Percentiles rank a stretch among this genome's conserved stretches.
Conservation (phyloP, 1,139 yeast species). For the Yamadazyma aaseri region DNA sequence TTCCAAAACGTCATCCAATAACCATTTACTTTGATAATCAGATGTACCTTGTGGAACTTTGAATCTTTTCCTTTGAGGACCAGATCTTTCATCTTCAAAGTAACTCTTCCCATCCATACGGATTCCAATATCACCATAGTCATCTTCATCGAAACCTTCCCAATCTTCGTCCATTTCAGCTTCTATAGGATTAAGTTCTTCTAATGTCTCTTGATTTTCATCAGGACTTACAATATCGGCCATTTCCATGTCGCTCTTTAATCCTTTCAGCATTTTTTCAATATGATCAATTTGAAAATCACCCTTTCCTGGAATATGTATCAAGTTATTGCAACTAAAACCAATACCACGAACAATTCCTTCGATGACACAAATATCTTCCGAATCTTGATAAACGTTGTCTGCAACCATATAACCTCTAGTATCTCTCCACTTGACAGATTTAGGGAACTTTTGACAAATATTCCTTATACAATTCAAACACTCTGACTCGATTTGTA, state of each 20-base stretch:
- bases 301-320: constrained; percentile 88
- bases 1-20: constrained; percentile 56
- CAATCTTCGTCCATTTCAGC: constrained; percentile 50
- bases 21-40: constrained; percentile 93
- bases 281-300: constrained; percentile 78
- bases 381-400: constrained; percentile 31
- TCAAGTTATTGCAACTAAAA: constrained; percentile 69
- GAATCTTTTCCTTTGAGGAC: constrained; percentile 28
- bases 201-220: constrained; percentile 62
- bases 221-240: constrained; percentile 42
- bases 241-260: constrained; percentile 25
- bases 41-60: constrained; percentile 86
- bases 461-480: constrained; percentile 68
- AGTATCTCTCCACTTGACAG: constrained; percentile 86
- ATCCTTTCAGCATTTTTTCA: constrained; percentile 39
- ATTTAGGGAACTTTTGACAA: constrained; percentile 85
- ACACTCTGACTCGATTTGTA: constrained; percentile 69
- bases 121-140: constrained; percentile 49
- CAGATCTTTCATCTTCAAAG: constrained; percentile 41
- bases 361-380: constrained; percentile 53
- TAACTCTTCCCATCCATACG: constrained; percentile 71
- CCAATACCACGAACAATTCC: constrained; percentile 90
- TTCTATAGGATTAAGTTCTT: constrained; percentile 63
- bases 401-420: constrained; percentile 88
- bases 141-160: constrained; percentile 38